Evolutionary conservation across 257 asterid genomes (phyloP).

Genomic region (Fraxinus americana): DNA sequence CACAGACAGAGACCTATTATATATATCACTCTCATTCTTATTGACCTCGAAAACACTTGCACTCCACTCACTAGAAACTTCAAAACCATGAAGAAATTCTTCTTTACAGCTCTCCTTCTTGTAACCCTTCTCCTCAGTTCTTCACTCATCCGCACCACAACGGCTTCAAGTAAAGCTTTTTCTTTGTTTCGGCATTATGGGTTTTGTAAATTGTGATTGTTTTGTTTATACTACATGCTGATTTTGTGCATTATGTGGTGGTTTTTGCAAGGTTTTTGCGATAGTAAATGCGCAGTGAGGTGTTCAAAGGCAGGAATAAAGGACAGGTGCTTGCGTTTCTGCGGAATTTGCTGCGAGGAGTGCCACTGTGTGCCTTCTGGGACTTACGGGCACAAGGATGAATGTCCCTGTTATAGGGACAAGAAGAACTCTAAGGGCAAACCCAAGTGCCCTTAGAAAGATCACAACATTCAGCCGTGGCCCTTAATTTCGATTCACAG

Average conservation of each 20-base stretch:
- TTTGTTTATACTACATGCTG: background rate
- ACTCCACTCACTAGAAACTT: background rate
- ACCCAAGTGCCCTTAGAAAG: conserved; percentile 62
- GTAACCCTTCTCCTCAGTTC: conserved; percentile 43
- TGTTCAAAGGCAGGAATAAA: conserved; percentile 61
- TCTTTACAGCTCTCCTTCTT: conserved; percentile 31
- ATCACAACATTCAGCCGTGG: background rate
- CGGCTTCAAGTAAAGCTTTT: conserved; percentile 41
- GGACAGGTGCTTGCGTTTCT: conserved; percentile 60
- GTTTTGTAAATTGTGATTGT: background rate
- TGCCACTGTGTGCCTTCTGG: conserved; percentile 83
- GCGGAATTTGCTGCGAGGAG: conserved; percentile 59
- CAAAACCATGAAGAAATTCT: conserved; percentile 29
- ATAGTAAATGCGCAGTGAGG: conserved; percentile 43
- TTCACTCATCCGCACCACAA: conserved; percentile 41
- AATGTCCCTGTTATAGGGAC: conserved; percentile 75
- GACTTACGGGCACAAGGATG: conserved; percentile 62
- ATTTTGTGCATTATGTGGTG: background rate
- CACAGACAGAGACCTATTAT: background rate
- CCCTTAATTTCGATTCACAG: too few relatives aligned
- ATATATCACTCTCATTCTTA: background rate
- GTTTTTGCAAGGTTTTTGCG: conserved; percentile 38
- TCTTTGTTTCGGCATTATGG: background rate
- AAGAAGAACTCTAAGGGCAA: conserved; percentile 63
- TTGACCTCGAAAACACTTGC: background rate